Evolutionary conservation across 345 rosid species (phyloP).

Genomic region (Melaleuca quinquenervia): DNA sequence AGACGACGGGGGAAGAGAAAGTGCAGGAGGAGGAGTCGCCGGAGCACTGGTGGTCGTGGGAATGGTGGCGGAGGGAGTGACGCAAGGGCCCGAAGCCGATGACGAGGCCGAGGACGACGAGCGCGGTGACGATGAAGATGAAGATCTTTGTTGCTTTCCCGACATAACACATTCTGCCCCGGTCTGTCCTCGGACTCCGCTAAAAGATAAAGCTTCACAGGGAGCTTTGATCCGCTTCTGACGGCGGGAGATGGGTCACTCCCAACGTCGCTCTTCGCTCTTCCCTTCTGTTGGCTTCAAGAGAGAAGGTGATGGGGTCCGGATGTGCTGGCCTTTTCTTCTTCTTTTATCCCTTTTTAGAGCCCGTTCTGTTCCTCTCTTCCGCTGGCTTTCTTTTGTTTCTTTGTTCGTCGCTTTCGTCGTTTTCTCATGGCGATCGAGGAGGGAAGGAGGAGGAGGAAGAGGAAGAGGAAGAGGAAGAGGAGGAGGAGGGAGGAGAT

Average conservation of each 20-base stretch:
- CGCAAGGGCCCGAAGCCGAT: conserved; percentile 59
- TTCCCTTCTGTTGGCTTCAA: not conserved
- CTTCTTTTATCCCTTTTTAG: not conserved
- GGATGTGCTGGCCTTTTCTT: not conserved
- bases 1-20: conserved; percentile 20
- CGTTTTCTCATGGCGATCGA: not conserved
- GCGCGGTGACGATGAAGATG: conserved; percentile 73
- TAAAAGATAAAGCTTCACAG: not conserved
- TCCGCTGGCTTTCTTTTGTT: not conserved
- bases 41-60: conserved; percentile 42
- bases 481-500: not conserved
- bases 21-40: conserved; percentile 41
- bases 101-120: conserved; percentile 56
- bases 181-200: not conserved
- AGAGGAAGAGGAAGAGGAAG: not conserved
- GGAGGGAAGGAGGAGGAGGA: not conserved
- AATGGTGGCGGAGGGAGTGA: conserved; percentile 14
- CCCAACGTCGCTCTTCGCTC: not conserved
- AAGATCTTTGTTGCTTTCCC: conserved; percentile 99
- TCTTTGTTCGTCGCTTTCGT: not conserved
- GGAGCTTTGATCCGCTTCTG: not conserved
- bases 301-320: not conserved
- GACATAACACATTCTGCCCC: conserved; percentile 52
- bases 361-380: not conserved
- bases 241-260: not conserved